Evolutionary conservation across 2,329 filamentous ascomycete species (phyloP).

Genomic region (Penicillium sp.): DNA sequence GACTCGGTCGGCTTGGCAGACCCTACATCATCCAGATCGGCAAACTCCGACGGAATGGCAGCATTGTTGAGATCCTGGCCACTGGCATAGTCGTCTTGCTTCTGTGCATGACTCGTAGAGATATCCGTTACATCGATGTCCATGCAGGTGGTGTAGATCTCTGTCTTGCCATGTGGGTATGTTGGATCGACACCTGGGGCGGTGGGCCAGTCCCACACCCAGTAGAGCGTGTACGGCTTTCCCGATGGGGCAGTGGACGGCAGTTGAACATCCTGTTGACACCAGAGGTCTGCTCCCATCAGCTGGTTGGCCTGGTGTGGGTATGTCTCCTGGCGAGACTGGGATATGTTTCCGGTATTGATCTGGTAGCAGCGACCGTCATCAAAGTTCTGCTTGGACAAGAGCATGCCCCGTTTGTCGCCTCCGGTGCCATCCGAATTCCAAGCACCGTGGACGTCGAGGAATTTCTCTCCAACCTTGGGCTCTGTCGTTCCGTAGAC

Average conservation of each 20-base stretch:
- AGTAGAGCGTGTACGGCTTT: slow-evolving; percentile 76
- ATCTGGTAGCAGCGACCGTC: slow-evolving; percentile 86
- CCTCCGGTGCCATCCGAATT: slow-evolving; percentile 74
- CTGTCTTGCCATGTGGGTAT: slow-evolving; percentile 41
- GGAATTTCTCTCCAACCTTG: slow-evolving; percentile 55
- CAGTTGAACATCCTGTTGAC: slow-evolving; percentile 75
- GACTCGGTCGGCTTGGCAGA: neutral
- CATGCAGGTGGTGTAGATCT: slow-evolving; percentile 50
- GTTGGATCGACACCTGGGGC: slow-evolving; percentile 35
- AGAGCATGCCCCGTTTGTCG: slow-evolving; percentile 68
- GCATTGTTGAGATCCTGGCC: slow-evolving; percentile 38
- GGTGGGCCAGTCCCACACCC: slow-evolving; percentile 93
- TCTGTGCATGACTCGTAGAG: slow-evolving; percentile 12
- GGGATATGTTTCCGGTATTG: slow-evolving; percentile 58
- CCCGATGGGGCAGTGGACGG: slow-evolving; percentile 61
- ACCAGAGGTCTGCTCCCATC: slow-evolving; percentile 62
- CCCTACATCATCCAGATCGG: slow-evolving; percentile 22
- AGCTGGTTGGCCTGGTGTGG: slow-evolving; percentile 49
- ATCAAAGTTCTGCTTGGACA: slow-evolving; percentile 77
- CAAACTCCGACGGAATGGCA: slow-evolving; percentile 38
- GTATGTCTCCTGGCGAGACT: slow-evolving; percentile 55
- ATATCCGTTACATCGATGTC: slow-evolving; percentile 42
- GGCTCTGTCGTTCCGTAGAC: slow-evolving; percentile 67
- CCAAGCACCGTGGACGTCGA: slow-evolving; percentile 69
- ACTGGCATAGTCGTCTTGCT: slow-evolving; percentile 22